Base-by-base conservation (phyloP, 1,284 basidiomycete genomes). In the Austroboletus rostrupii region DNA sequence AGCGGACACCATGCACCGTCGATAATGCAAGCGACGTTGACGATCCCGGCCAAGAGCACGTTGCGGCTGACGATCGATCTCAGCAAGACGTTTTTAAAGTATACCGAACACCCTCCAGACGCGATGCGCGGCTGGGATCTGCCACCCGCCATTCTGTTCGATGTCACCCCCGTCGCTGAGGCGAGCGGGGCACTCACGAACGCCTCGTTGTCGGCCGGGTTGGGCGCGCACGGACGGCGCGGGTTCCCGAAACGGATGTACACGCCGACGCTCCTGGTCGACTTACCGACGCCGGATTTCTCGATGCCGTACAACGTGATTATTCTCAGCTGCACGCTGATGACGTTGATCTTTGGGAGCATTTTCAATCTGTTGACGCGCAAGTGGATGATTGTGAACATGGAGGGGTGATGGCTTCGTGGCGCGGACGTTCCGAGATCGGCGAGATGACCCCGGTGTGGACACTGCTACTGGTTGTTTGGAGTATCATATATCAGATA, bases 231-330 rank as follows among this genome's bases (percentile, higher is more conserved):
- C 2, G 32, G 9, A 19, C 36, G 35, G 38, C 45, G 37, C 38
- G 31, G 37, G 11, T 52, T 55, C 44, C 45, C 45, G 56, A 35
- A 46, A 45, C 40, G 84, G 38, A 79, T 94, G 48, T 97, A 96
- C 68, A 92, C 92, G 1, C 75, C 83, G 0, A 79, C 87, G 12
- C 76, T 93, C 17, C 80, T 99, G 23, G 82, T 97, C 38, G 92
- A 97, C 66, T 77, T 97, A 21, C 90, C 96, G 9, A 95, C 92
- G 9, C 97, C 97, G 0, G 96, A 99, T 71, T 99, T 99, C 70
- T 95, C 90, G 63, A 98, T 99, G 94, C 95, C 96, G 12, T 99
- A 98, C 73, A 99, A 98, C 70, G 95, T 98, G 55, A 98, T 98
- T 69, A 96, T 97, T 62, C 88, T 97, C 76, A 93, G 84, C 50